Evolutionary conservation across 805 yeast species (phyloP).

Genomic region (Metschnikowia shivogae): DNA sequence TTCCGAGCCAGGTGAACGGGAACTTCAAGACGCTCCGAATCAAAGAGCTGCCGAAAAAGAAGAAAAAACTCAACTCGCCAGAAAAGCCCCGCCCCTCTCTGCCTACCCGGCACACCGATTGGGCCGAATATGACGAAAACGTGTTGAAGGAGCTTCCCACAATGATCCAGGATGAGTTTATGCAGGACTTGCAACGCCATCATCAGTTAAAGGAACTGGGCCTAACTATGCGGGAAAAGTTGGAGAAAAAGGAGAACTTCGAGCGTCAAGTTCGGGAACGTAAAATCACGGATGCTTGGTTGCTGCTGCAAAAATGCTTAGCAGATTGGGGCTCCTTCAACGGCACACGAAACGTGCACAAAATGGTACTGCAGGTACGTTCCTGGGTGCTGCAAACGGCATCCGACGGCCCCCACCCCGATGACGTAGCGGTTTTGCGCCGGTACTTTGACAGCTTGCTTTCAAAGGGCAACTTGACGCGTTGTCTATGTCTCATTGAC

Average conservation of each 20-base stretch:
- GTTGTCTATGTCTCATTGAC: slow-evolving; percentile 7
- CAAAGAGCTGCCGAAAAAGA: slow-evolving; percentile 27
- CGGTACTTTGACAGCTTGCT: slow-evolving; percentile 4
- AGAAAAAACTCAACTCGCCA: slow-evolving; percentile 18
- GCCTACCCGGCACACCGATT: slow-evolving; percentile 18
- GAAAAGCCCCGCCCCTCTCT: slow-evolving; percentile 11
- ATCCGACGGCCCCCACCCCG: slow-evolving; percentile 15
- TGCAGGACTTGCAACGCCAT: slow-evolving; percentile 31
- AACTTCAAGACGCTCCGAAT: slow-evolving; percentile 30
- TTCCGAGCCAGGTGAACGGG: slow-evolving; percentile 31
- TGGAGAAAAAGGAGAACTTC: slow-evolving; percentile 11
- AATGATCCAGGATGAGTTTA: slow-evolving; percentile 31
- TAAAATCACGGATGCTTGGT: slow-evolving; percentile 12
- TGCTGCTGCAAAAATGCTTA: slow-evolving; percentile 6
- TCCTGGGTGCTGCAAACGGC: slow-evolving; percentile 14
- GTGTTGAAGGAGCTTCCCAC: slow-evolving; percentile 39
- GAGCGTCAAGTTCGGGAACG: slow-evolving; percentile 5
- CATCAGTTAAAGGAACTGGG: slow-evolving; percentile 24
- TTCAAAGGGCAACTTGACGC: slow-evolving; percentile 4
- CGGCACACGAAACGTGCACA: slow-evolving; percentile 4
- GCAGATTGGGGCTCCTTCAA: background rate
- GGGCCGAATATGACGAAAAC: slow-evolving; percentile 32
- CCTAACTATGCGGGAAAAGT: slow-evolving; percentile 26
- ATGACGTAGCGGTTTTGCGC: slow-evolving; percentile 13
- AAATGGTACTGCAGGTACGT: slow-evolving; percentile 8